Conservation (phyloP, 148 eudicot species). For the Agrostemma githago region DNA sequence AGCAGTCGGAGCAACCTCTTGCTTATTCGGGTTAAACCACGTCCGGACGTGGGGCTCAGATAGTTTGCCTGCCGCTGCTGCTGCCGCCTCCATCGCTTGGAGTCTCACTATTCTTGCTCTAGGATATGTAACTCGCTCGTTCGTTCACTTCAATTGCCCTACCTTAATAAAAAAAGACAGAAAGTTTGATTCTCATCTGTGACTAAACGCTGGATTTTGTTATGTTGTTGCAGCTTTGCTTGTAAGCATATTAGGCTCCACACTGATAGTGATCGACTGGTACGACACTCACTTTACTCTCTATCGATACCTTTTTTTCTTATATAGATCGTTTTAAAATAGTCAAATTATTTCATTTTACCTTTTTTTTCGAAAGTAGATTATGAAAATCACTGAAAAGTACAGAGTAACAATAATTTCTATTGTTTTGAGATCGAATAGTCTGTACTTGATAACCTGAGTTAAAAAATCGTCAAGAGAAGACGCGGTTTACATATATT, state of each 20-base stretch:
- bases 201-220: neutral
- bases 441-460: neutral
- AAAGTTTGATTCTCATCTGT: too few species aligned
- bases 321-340: too few species aligned
- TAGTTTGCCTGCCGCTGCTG: conserved; percentile 33
- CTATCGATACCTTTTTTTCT: neutral
- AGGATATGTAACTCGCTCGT: too few species aligned
- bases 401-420: too few species aligned
- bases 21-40: conserved; percentile 38
- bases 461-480: neutral
- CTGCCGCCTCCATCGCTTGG: conserved; percentile 35
- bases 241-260: conserved; percentile 42
- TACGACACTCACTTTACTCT: too few species aligned
- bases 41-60: conserved; percentile 26
- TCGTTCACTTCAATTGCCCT: neutral
- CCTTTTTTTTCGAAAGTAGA: too few species aligned
- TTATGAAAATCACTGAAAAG: too few species aligned
- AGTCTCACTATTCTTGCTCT: conserved; percentile 37
- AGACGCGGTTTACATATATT: too few species aligned
- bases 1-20: conserved; percentile 31
- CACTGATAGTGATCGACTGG: conserved; percentile 32
- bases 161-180: too few species aligned
- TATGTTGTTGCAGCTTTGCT: conserved; percentile 33
- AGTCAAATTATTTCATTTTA: too few species aligned
- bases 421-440: too few species aligned